Base-by-base conservation (phyloP, 805 yeast genomes). In the Teunomyces kruisii region DNA sequence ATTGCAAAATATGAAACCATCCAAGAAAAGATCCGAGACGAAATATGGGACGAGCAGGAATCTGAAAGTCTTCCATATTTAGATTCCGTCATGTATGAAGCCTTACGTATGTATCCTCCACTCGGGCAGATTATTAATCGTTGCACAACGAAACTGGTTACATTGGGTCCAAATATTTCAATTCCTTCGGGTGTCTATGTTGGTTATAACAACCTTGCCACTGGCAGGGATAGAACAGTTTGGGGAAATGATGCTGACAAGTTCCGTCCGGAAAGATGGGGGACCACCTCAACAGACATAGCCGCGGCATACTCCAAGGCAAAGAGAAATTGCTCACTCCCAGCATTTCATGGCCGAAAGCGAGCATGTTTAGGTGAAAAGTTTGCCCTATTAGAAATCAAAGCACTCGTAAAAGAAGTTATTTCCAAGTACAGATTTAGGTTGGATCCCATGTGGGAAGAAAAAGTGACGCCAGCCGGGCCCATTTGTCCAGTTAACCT, bases 281-380 rank as follows among this genome's bases (percentile, higher is more conserved):
- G 84, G 0, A 17, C 13, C 0, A 55, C 56, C 1, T 55, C 61
- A 1, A 67, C 65, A 2, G 74, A 71, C 8, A 65, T 80, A 3
- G 54, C 56, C 28, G 55, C 52, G 16, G 68, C 57, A 12, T 81
- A 76, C 66, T 64, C 64, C 31, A 52, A 50, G 12, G 68, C 78
- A 7, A 80, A 80, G 53, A 65, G 75, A 35, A 58, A 56, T n/a
- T 70, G 76, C 6, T 67, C 65, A 7, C 55, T 80, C 13, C 74
- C 80, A 3, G 73, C 83, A 0, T 80, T 80, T 49, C 85, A 80
- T 56, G 86, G 86, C 6, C 74, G 84, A 8, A 75, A 67, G 50
- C 60, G 86, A 37, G 83, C 84, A 0, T 81, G 86, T 56, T 57
- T 81, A 14, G 86, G 86, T 4, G 85, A 81, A 51, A 75, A 76